Evolutionary conservation across 768 basidiomycete species (phyloP), one percentile per base, ranked within the genome.

Genomic region (Macrolepiota albuminosa): DNA sequence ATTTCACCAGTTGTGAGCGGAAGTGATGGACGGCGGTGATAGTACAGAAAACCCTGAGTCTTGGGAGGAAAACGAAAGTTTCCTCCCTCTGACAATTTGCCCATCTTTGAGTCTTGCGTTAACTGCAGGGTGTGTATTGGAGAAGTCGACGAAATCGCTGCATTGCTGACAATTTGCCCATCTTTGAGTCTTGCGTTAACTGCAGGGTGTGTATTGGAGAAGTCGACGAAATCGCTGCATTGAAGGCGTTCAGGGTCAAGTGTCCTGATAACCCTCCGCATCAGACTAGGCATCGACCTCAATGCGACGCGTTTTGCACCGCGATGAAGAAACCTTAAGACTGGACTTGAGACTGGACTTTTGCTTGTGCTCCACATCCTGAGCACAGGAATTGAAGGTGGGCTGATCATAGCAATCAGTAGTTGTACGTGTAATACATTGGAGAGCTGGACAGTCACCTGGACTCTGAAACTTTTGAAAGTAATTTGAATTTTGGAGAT

Each of bases 1-100:
- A 29, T 29, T 29, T 29, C 58, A 5, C 60, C 61, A 8, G 65
- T 60, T 2, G 58, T 54, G 3, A 21, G 34, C 6, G 61, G 50
- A 14, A 53, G 24, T 16, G n/a, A 43, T 1, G 9, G 14, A 9
- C 64, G 62, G 13, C 18, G 29, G 43, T 66, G 54, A 39, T 59
- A 66, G 55, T 69, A 69, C 18, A 69, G 43, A 42, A 68, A 69
- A 10, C 68, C 67, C 6, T 33, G 61, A 16, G 58, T 26, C n/a
- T 39, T n/a, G 10, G 31, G 8, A 1, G 53, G 53, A 10, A 54
- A 54, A n/a, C 16, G 18, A 1, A 24, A 26, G 11, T 3, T 6
- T 7, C 24, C 0, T 0, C 2, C 21, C 43, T 18, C 0, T 6
- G 6, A 31, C 8, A 1, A 6, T 4, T 7, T 31, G 40, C 6